A percentile compares a stretch with the other conserved stretches of the same genome.
Evolutionary conservation across 306 rosid species (phyloP).

Genomic region (Prosopis cineraria): DNA sequence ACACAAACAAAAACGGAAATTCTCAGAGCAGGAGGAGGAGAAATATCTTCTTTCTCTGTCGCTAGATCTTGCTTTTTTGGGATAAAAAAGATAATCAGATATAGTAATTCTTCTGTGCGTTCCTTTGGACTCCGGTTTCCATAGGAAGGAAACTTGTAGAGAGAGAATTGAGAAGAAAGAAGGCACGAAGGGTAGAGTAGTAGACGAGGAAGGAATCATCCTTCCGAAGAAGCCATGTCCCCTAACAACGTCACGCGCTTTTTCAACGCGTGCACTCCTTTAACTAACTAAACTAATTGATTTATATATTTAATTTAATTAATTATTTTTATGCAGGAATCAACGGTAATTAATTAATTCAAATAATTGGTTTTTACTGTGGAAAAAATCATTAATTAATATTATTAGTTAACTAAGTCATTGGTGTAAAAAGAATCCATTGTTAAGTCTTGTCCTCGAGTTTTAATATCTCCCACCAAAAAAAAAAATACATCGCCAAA

Average conservation of each 20-base stretch:
- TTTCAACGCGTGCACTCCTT: background rate
- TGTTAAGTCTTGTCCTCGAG: background rate
- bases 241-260: background rate
- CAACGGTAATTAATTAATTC: background rate
- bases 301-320: background rate
- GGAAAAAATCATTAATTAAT: background rate
- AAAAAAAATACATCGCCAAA: no score
- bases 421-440: background rate
- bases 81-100: background rate
- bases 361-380: background rate
- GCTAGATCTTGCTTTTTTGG: background rate
- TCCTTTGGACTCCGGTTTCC: background rate
- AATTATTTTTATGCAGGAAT: background rate
- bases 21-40: background rate
- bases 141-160: background rate
- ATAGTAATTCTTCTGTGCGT: background rate
- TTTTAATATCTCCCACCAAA: background rate
- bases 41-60: background rate
- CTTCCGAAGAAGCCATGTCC: background rate
- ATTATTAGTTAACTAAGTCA: no score
- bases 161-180: background rate
- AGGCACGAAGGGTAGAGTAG: background rate
- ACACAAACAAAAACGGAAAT: background rate
- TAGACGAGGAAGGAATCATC: conserved; percentile 3
- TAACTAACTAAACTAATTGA: no score